These are phyloP conservation scores for Spongiforma sp. DNA, from an alignment of 1,284 basidiomycete species.

Conservation along the genomic window DNA sequence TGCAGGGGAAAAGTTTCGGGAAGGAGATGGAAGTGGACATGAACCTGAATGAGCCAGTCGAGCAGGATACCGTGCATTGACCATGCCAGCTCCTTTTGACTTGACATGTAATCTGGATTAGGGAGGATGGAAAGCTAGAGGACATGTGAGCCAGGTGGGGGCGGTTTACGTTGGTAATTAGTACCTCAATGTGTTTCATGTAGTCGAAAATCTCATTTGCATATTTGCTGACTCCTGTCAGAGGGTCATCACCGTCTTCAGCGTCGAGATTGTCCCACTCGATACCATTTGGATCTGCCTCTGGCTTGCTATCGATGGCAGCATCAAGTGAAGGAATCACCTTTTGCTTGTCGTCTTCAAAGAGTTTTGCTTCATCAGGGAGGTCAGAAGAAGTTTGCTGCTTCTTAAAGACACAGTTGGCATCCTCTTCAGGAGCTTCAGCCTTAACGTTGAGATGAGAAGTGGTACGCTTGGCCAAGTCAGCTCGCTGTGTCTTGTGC, in stretches of 20 bases:
- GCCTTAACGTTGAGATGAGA: constrained; percentile 33
- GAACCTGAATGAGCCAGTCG: constrained; percentile 98
- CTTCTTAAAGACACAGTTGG: constrained; percentile 67
- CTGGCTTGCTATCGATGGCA: constrained; percentile 47
- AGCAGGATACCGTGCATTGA: constrained; percentile 94
- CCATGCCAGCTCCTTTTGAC: constrained; percentile 91
- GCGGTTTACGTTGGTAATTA: constrained; percentile 7
- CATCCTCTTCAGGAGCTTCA: constrained; percentile 50
- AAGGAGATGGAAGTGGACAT: constrained; percentile 91
- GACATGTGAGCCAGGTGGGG: constrained; percentile 11
- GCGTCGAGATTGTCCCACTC: constrained; percentile 90
- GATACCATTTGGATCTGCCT: constrained; percentile 66
- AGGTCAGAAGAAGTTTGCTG: constrained; percentile 73
- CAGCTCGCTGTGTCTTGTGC: constrained; percentile 34
- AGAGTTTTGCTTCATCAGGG: constrained; percentile 54
- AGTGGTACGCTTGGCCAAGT: constrained; percentile 33
- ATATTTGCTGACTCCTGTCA: constrained; percentile 98
- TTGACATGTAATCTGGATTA: constrained; percentile 89
- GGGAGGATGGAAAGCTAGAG: constrained; percentile 80
- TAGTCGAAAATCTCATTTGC: constrained; percentile 95
- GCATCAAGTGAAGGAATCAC: constrained; percentile 44
- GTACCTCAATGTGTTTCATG: constrained; percentile 78
- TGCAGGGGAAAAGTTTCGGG: constrained; percentile 97
- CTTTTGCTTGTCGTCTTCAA: constrained; percentile 33
- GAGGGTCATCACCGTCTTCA: constrained; percentile 93